Base-by-base conservation (phyloP, 2,329 filamentous ascomycete genomes). In the Fusarium incarnatum region DNA sequence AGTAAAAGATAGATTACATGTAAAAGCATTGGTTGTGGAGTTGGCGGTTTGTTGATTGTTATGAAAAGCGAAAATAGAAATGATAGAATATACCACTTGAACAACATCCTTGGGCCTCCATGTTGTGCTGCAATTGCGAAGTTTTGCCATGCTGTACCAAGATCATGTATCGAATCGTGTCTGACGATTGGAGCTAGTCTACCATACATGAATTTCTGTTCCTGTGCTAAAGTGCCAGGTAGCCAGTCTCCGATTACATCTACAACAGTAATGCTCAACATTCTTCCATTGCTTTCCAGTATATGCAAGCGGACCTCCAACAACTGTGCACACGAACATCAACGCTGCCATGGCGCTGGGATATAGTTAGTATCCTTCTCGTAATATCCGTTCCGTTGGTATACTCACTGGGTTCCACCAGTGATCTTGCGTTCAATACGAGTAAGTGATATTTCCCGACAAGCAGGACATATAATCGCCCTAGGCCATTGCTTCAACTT, bases 181-280 rank as follows among this genome's bases (percentile, higher is more conserved):
- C n/a, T n/a, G n/a, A n/a, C n/a, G n/a, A n/a, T n/a, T n/a, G n/a
- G n/a, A n/a, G n/a, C n/a, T n/a, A n/a, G n/a, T n/a, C n/a, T 41
- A 73, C 48, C 68, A 74, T 2, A 75, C 69, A 58, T 75, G 73
- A 50, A 75, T 71, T 11, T 75, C 73, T 0, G 71, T 75, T 1
- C 73, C 73, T 2, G 68, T 67, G 8, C 61, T 61, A 18, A 75
- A 75, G 22, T 75, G 73, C 41, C 65, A 69, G 3, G 73, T 75
- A 0, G 41, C 73, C 22, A 75, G 23, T 28, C 73, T 70, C 16
- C 64, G 53, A 6, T 73, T 70, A 41, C 73, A 75, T 27, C 73
- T 64, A 23, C 73, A 75, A 22, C 73, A 75, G 13, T 75, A 75
- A 47, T 75, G 73, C 40, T 75, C 73, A 8, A 55, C 44, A n/a